phyloP scores from a whole-genome alignment of 139 green algal genomes.

The Coccomyxa sp. region DNA sequence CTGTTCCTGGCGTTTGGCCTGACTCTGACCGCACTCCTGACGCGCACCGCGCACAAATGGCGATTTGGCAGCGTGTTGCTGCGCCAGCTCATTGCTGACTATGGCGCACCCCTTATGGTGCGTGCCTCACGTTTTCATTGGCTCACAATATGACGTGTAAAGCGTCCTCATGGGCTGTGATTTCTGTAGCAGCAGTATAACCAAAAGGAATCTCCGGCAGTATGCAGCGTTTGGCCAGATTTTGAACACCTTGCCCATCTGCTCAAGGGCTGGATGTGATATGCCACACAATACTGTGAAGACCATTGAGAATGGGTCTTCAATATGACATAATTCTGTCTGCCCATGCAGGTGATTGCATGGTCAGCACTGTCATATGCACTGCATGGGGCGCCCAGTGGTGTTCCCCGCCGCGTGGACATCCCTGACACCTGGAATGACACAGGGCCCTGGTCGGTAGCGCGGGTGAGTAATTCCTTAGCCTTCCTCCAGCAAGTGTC shows the following conservation, averaged over 20 bases:
- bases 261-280: no score
- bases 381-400: conserved; percentile 25
- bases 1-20: conserved; percentile 62
- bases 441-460: conserved; percentile 30
- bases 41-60: conserved; percentile 57
- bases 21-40: conserved; percentile 28
- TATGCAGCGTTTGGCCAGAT: not conserved
- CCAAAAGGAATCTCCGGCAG: no score
- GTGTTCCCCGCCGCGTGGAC: conserved; percentile 50
- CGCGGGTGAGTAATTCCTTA: conserved; percentile 16
- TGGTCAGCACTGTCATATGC: conserved; percentile 64
- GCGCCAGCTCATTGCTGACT: conserved; percentile 74
- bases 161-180: no score
- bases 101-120: conserved; percentile 70
- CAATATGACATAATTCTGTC: no score
- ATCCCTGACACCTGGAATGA: conserved; percentile 69
- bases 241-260: not conserved
- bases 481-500: no score
- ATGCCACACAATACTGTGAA: no score
- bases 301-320: no score
- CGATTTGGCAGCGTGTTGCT: conserved; percentile 33
- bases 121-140: not conserved
- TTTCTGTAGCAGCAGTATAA: no score
- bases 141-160: no score
- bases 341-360: conserved; percentile 17